Base-by-base conservation (phyloP, 202 grass and related monocot species). In the Panicum virgatum region DNA sequence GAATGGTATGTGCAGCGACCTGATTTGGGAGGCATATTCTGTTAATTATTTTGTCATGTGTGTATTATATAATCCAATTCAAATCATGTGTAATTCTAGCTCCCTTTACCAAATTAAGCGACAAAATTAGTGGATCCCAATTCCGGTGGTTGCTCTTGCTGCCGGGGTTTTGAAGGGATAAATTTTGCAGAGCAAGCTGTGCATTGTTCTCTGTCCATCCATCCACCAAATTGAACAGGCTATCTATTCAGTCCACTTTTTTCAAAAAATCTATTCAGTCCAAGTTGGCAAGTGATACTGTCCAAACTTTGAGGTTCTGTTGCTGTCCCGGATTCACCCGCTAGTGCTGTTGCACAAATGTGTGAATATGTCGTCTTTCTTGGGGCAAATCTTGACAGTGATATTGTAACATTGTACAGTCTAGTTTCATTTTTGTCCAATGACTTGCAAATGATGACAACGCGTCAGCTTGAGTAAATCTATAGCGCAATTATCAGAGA, bases 21-120 rank as follows among this genome's bases (percentile, higher is more conserved):
- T 47, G 75, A 38, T 51, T 66, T 38, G 61, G 61, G 53, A 30
- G 36, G 10, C 6, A 65, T n/a, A n/a, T 75, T 56, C 16, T 74
- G 66, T 83, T 53, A 15, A 50, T 73, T 32, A 25, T 74, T 38
- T 63, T 25, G 7, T 66, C 45, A 39, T 66, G 7, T 79, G 20
- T 79, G 66, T 13, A 34, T 3, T 40, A 9, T 51, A 50, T 50
- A 51, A 66, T 78, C 46, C 46, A 14, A 50, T 50, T 14, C 2
- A 54, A 54, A 22, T 22, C 51, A 54, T 54, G 19, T 54, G 69
- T 74, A 62, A 65, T 83, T 74, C 15, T 15, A 74, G 32, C 25
- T 43, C 32, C 45, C 4, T 11, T 16, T 16, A 22, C 58, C 57
- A 82, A 27, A 51, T 62, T 16, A 27, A 46, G 39, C 52, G 22